Percentiles rank a stretch among this genome's conserved stretches.
phyloP scores from a whole-genome alignment of 2,329 filamentous ascomycete genomes.

The Aureobasidium leucospermi region DNA sequence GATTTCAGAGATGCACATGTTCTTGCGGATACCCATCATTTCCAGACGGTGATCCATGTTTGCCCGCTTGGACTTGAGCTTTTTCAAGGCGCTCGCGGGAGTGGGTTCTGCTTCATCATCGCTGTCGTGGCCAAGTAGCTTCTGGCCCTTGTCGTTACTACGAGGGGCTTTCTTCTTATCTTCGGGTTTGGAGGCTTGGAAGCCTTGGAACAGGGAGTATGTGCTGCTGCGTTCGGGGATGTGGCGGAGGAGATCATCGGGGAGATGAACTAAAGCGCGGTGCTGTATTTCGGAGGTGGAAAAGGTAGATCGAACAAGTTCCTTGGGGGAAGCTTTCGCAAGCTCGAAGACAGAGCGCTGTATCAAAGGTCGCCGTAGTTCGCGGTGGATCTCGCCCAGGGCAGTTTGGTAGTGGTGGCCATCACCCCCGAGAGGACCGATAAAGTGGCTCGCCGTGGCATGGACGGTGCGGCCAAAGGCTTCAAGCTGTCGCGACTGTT shows the following conservation, averaged over 20 bases:
- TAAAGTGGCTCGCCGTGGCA: slow-evolving; percentile 84
- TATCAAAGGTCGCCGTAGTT: slow-evolving; percentile 73
- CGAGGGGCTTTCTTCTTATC: slow-evolving; percentile 60
- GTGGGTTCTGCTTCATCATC: slow-evolving; percentile 55
- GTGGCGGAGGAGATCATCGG: slow-evolving; percentile 82
- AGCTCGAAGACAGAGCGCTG: slow-evolving; percentile 90
- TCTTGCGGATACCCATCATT: slow-evolving; percentile 86
- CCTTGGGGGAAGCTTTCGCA: slow-evolving; percentile 83
- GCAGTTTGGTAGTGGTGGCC: slow-evolving; percentile 73
- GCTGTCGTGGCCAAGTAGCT: slow-evolving; percentile 50
- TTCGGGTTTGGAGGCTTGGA: slow-evolving; percentile 82
- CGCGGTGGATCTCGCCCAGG: slow-evolving; percentile 81
- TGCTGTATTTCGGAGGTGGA: slow-evolving; percentile 91
- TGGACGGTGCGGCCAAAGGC: slow-evolving; percentile 92
- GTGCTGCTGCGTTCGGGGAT: slow-evolving; percentile 79
- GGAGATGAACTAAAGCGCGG: slow-evolving; percentile 76
- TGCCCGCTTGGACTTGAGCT: slow-evolving; percentile 72
- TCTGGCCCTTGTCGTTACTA: slow-evolving; percentile 66
- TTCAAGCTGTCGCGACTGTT: slow-evolving; percentile 76
- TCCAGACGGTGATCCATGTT: slow-evolving; percentile 78
- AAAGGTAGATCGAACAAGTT: slow-evolving; percentile 84
- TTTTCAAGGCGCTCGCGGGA: slow-evolving; percentile 57
- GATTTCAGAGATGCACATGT: slow-evolving; percentile 95
- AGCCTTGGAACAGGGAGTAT: slow-evolving; percentile 94
- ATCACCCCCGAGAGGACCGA: slow-evolving; percentile 43